These are phyloP conservation scores for Trichoderma lentiforme DNA, from an alignment of 2,329 filamentous ascomycete species.

Conservation along the genomic window DNA sequence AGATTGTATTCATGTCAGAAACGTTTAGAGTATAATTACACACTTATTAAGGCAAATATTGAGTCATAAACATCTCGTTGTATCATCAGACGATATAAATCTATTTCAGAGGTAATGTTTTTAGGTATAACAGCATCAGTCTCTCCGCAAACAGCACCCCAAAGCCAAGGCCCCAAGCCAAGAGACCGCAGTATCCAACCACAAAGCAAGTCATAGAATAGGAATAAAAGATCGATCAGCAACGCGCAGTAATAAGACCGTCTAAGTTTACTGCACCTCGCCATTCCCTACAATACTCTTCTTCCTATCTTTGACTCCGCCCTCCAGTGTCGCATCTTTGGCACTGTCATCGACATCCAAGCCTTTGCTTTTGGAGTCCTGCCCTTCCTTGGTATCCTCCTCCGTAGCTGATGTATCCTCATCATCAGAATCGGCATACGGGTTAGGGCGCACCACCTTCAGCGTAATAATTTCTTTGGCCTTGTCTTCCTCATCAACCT, in stretches of 20 bases:
- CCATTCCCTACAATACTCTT: constrained; percentile 35
- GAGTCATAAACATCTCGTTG: no score
- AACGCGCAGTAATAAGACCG: background rate
- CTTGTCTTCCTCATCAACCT: constrained; percentile 35
- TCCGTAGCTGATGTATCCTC: constrained; percentile 25
- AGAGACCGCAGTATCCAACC: background rate
- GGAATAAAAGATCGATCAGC: background rate
- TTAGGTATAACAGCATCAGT: background rate
- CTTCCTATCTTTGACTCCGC: constrained; percentile 33
- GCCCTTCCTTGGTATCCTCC: background rate
- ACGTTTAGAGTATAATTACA: background rate
- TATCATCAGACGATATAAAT: background rate
- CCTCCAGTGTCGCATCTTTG: constrained; percentile 42
- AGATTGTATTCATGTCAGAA: no score
- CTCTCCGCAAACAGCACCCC: background rate
- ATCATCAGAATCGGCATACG: constrained; percentile 28
- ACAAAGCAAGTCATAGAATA: background rate
- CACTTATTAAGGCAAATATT: background rate
- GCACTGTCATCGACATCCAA: constrained; percentile 46
- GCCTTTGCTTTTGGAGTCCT: constrained; percentile 28
- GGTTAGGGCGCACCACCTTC: constrained; percentile 39
- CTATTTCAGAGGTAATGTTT: background rate
- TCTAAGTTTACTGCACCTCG: background rate
- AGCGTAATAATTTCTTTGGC: constrained; percentile 37
- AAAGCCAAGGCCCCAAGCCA: background rate